Evolutionary conservation across 441 rosid genomes (phyloP), one percentile per base, ranked within the genome.

Genomic region (Mallotus japonicus): DNA sequence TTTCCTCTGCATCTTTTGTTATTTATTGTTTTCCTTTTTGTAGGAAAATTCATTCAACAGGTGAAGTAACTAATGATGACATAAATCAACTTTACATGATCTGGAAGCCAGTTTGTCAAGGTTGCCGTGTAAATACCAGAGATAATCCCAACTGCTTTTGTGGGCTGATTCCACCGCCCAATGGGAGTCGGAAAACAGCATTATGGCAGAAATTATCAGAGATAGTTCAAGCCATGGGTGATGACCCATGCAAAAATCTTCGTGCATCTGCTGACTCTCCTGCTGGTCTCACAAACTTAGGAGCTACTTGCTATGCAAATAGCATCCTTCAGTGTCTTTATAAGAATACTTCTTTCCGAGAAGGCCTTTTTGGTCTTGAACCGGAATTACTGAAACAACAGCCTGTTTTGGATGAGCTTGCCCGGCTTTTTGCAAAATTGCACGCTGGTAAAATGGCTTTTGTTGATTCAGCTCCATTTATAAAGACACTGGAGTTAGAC

Each of bases 301-400:
- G 98, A 16, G 99, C 99, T 55, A 95, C 99, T 40, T 92, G 99
- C 84, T 95, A 95, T 80, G 99, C 99, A 44, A 95, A 95, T 77
- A 95, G 99, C 81, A 93, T 95, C 78, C 92, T 95, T 58, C 99
- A 95, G 78, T 92, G 90, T 81, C 76, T 95, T 32, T 89, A 92
- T 85, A 92, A 91, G 99, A 92, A 91, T 72, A 77, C 86, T 75
- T 85, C 88, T 22, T 95, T 95, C 60, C 81, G 99, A 32, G 86
- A 84, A 78, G 92, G 95, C 53, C 86, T 95, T 79, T 95, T 95
- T 78, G 86, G 93, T 75, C 88, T 91, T 60, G 99, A 95, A 73
- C 83, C 88, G 12, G 89, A 89, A 80, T 82, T 91, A 62, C 74
- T 92, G 80, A 89, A 80, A 55, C 88, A 86, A 76, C 87, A 87